Conservation (phyloP, 2,329 filamentous ascomycete species). For the Paraphaeosphaeria sporulosa region DNA sequence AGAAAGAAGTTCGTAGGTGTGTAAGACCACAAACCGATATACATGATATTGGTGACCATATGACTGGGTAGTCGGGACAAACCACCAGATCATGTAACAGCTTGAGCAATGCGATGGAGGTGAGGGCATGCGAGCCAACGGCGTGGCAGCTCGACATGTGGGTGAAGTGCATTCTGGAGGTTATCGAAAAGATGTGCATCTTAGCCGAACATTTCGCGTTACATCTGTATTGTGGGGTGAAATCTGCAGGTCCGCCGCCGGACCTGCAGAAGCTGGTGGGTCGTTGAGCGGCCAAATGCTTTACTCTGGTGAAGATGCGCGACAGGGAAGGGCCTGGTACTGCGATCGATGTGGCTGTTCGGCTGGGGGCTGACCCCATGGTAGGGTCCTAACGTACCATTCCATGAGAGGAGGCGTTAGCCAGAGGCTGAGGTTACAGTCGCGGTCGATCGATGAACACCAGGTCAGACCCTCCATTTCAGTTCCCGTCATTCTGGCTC, state of each 20-base stretch:
- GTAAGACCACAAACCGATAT: background rate
- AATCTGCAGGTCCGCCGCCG: slow-evolving; percentile 22
- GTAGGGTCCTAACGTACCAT: slow-evolving; percentile 42
- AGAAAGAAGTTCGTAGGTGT: background rate
- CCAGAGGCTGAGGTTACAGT: slow-evolving; percentile 44
- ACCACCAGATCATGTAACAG: background rate
- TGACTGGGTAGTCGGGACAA: background rate
- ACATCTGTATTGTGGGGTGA: slow-evolving; percentile 24
- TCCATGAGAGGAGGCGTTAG: slow-evolving; percentile 35
- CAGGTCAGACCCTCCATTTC: slow-evolving; percentile 32
- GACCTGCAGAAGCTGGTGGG: slow-evolving; percentile 19
- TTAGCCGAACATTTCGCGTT: slow-evolving; percentile 26
- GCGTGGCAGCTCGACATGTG: background rate
- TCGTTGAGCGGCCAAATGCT: slow-evolving; percentile 8
- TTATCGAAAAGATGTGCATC: slow-evolving; percentile 17
- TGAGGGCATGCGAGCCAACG: background rate
- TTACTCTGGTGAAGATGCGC: slow-evolving; percentile 9
- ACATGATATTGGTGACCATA: slow-evolving; percentile 11
- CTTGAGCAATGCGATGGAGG: background rate
- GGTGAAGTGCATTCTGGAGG: slow-evolving; percentile 22
- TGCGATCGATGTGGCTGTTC: slow-evolving; percentile 27
- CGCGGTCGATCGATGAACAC: slow-evolving; percentile 30
- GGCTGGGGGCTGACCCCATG: slow-evolving; percentile 29
- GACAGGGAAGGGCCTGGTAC: slow-evolving; percentile 7
- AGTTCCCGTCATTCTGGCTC: slow-evolving; percentile 25